A percentile compares a stretch with the other conserved stretches of the same genome.
These are phyloP conservation scores for Backusella australiensis DNA, from an alignment of 192 early-diverging fungal species.

Conservation along the genomic window DNA sequence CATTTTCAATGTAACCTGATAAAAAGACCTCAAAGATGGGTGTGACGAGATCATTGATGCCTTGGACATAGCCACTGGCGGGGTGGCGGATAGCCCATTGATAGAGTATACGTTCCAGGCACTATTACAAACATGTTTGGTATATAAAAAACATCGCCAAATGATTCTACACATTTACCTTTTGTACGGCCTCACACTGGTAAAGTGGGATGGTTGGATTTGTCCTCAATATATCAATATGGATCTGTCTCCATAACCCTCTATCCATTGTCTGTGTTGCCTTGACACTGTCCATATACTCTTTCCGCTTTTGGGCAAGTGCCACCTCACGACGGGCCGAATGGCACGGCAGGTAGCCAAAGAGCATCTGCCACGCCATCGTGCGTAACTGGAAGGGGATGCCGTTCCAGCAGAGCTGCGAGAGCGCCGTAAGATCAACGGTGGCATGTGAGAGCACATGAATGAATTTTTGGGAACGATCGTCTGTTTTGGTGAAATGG, in stretches of 20 bases:
- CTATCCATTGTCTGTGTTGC: constrained; percentile 89
- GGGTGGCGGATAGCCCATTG: constrained; percentile 98
- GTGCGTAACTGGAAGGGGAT: constrained; percentile 84
- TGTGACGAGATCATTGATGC: constrained; percentile 97
- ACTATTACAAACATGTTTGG: constrained; percentile 37
- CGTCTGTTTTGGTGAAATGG: constrained; percentile 2
- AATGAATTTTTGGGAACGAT: constrained; percentile 46
- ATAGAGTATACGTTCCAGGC: constrained; percentile 90
- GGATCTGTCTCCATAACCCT: constrained; percentile 91
- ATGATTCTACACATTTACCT: constrained; percentile 36
- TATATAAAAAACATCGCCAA: not conserved
- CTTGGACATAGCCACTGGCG: constrained; percentile 98
- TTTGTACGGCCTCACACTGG: constrained; percentile 75
- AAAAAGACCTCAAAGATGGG: constrained; percentile 96
- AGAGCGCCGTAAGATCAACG: constrained; percentile 71
- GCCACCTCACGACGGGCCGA: constrained; percentile 78
- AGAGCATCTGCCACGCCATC: constrained; percentile 93
- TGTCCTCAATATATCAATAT: constrained; percentile 93
- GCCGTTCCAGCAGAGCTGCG: constrained; percentile 90
- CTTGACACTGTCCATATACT: constrained; percentile 84
- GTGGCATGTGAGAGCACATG: constrained; percentile 52
- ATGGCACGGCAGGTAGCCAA: constrained; percentile 92
- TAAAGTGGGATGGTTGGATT: constrained; percentile 82
- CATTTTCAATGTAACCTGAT: constrained; percentile 51
- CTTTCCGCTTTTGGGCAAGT: constrained; percentile 84